Conservation (phyloP, 768 basidiomycete genomes). For the Pleurotus cornucopiae region DNA sequence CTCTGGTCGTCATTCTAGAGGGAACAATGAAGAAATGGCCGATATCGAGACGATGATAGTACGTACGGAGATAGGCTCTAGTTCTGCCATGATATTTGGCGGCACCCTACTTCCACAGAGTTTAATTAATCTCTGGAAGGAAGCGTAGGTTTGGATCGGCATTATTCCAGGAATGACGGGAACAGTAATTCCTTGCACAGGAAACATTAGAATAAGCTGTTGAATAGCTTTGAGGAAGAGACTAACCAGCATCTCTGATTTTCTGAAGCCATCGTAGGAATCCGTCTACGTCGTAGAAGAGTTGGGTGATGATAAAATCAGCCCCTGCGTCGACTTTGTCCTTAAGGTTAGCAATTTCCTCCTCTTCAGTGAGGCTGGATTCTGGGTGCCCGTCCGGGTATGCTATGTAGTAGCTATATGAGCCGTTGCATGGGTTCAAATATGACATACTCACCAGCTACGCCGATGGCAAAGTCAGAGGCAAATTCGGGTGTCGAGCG, state of each 20-base stretch:
- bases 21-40: not conserved
- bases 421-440: not conserved
- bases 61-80: constrained; percentile 75
- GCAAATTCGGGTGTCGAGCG: constrained; percentile 71
- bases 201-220: not conserved
- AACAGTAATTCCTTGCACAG: constrained; percentile 69
- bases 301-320: constrained; percentile 92
- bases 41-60: not conserved
- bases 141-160: constrained; percentile 96
- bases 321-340: constrained; percentile 92
- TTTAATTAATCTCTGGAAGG: constrained; percentile 88
- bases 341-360: constrained; percentile 68
- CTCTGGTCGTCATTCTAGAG: constrained; percentile 85
- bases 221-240: not conserved
- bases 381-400: constrained; percentile 91
- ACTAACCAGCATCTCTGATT: constrained; percentile 68
- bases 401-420: constrained; percentile 36
- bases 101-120: constrained; percentile 83
- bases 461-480: constrained; percentile 88
- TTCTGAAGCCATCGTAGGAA: constrained; percentile 78
- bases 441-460: constrained; percentile 60
- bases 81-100: constrained; percentile 50
- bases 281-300: constrained; percentile 93
- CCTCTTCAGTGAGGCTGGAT: constrained; percentile 49
- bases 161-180: constrained; percentile 96